Percentiles rank a stretch among this genome's conserved stretches.
These are phyloP conservation scores for Halteria grandinella DNA, from an alignment of 73 alveolate species.

Conservation along the genomic window DNA sequence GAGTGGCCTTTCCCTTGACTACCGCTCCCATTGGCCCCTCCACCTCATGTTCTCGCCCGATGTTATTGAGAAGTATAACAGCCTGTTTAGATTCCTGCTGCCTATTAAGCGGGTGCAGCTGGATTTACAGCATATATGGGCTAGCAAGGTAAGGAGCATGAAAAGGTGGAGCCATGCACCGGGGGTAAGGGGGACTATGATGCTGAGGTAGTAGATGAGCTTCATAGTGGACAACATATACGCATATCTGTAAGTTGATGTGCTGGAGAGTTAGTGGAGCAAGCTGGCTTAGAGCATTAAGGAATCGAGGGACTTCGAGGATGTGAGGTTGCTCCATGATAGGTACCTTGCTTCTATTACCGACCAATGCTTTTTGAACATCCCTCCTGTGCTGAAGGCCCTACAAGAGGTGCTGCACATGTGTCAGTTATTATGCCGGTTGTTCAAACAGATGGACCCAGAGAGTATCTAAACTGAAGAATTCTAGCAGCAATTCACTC, in stretches of 20 bases:
- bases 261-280: conserved; percentile 64
- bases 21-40: conserved; percentile 72
- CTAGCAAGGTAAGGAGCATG: conserved; percentile 19
- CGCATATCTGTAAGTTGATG: conserved; percentile 71
- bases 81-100: conserved; percentile 68
- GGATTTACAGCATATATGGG: conserved; percentile 61
- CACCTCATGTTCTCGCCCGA: conserved; percentile 71
- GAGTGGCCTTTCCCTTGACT: conserved; percentile 76
- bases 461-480: background rate
- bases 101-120: conserved; percentile 75
- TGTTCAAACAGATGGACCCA: conserved; percentile 20
- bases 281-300: conserved; percentile 52
- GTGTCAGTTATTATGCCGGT: conserved; percentile 37
- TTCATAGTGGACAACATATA: conserved; percentile 70
- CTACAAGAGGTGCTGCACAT: conserved; percentile 61
- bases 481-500: conserved; percentile 31
- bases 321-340: conserved; percentile 71
- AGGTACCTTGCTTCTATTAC: conserved; percentile 48
- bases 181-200: conserved; percentile 22
- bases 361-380: conserved; percentile 62
- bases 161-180: conserved; percentile 12
- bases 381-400: conserved; percentile 42
- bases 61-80: conserved; percentile 68
- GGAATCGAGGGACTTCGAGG: conserved; percentile 71
- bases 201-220: conserved; percentile 59